phyloP scores from a whole-genome alignment of 2,329 filamentous ascomycete species.

The Lachnellula arida region DNA sequence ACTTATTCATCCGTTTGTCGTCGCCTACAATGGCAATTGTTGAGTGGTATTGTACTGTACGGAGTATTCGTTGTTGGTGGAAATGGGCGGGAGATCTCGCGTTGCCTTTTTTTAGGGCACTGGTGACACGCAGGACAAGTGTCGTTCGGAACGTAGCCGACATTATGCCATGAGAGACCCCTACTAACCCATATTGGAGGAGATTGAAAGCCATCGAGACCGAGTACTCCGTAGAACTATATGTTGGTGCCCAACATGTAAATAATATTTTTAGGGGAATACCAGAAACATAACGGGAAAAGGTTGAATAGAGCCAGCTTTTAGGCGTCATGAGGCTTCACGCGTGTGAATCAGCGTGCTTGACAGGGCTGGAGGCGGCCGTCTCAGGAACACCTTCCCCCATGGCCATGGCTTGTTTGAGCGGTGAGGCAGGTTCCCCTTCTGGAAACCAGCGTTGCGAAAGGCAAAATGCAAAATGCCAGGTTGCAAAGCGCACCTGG shows the following conservation, averaged over 20 bases:
- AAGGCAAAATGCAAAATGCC: neutral
- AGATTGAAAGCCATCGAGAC: neutral
- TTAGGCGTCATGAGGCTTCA: slow-evolving; percentile 8
- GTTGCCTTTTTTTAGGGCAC: too few relatives aligned
- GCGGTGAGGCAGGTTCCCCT: slow-evolving; percentile 26
- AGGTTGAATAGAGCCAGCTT: neutral
- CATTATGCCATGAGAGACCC: slow-evolving; percentile 28
- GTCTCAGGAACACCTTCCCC: slow-evolving; percentile 15
- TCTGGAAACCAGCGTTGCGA: slow-evolving; percentile 22
- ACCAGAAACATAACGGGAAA: neutral
- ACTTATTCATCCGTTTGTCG: neutral
- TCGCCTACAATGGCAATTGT: neutral
- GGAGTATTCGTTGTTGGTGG: too few relatives aligned
- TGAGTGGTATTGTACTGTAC: too few relatives aligned
- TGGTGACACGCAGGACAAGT: too few relatives aligned
- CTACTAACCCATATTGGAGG: slow-evolving; percentile 3
- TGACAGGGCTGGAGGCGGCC: slow-evolving; percentile 12
- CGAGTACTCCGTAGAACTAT: neutral
- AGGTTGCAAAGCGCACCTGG: neutral
- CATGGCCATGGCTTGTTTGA: slow-evolving; percentile 29
- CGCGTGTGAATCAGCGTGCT: slow-evolving; percentile 18
- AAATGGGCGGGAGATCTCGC: too few relatives aligned
- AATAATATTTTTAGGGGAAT: neutral
- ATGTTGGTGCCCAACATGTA: neutral
- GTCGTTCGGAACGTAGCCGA: slow-evolving; percentile 14